Evolutionary conservation across 2,329 filamentous ascomycete species (phyloP).

Genomic region (Microdochium bolleyi): DNA sequence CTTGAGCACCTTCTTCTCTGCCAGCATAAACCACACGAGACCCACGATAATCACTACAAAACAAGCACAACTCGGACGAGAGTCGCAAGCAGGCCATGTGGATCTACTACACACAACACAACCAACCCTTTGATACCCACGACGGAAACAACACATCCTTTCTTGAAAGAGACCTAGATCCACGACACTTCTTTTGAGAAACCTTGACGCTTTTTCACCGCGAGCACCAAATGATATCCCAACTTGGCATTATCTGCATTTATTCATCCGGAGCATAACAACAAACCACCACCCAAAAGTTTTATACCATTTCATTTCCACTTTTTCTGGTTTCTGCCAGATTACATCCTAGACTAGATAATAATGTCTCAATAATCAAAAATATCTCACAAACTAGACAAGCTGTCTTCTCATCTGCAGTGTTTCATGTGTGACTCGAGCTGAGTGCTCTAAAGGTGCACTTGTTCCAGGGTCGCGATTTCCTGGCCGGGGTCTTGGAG

Average conservation of each 20-base stretch:
- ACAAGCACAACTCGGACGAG: not conserved
- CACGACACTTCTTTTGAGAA: not conserved
- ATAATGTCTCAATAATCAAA: not conserved
- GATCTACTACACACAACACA: not conserved
- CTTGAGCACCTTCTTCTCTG: not conserved
- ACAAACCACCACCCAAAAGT: not conserved
- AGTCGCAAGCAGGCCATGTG: not conserved
- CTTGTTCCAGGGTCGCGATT: too few species aligned
- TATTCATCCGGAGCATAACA: not conserved
- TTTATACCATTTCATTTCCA: conserved; percentile 1
- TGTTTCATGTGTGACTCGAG: too few species aligned
- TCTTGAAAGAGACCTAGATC: not conserved
- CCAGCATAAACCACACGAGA: not conserved
- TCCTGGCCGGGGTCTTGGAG: too few species aligned
- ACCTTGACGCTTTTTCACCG: not conserved
- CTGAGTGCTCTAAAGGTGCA: too few species aligned
- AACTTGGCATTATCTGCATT: not conserved
- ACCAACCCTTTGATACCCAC: not conserved
- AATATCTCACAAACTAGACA: not conserved
- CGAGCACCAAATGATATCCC: not conserved
- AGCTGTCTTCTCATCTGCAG: too few species aligned
- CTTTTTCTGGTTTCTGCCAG: too few species aligned
- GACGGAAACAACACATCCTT: not conserved
- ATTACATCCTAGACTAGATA: not conserved
- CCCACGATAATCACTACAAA: not conserved